These are phyloP conservation scores for Saccharomyces paradoxus DNA, from an alignment of 805 yeast genomes.

Conservation along the genomic window DNA sequence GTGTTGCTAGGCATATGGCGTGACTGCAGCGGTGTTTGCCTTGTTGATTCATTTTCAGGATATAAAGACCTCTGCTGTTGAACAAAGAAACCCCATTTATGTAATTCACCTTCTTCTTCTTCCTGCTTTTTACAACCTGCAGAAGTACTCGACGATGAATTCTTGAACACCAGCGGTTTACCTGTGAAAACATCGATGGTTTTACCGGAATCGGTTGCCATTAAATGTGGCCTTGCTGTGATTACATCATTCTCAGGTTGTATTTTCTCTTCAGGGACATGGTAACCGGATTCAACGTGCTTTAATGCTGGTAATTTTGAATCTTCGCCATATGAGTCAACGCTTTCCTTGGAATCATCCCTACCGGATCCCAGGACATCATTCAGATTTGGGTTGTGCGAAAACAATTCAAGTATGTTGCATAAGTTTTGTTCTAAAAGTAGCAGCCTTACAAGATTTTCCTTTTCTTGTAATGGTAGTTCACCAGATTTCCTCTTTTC, in stretches of 20 bases:
- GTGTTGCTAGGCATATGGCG: not conserved
- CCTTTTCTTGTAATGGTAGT: slow-evolving; percentile 62
- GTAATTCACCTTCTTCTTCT: slow-evolving; percentile 87
- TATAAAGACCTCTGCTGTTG: slow-evolving; percentile 48
- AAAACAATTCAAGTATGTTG: slow-evolving; percentile 38
- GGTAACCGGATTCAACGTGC: slow-evolving; percentile 10
- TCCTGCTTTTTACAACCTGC: slow-evolving; percentile 63
- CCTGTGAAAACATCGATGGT: slow-evolving; percentile 65
- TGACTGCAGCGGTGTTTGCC: not conserved
- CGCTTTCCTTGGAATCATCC: not conserved
- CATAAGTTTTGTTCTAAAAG: slow-evolving; percentile 63
- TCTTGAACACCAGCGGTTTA: slow-evolving; percentile 58
- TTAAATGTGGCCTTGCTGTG: slow-evolving; percentile 50
- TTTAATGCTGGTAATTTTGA: slow-evolving; percentile 2
- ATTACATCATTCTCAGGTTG: slow-evolving; percentile 3
- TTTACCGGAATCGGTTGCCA: slow-evolving; percentile 56
- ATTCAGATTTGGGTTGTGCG: slow-evolving; percentile 20
- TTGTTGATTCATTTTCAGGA: slow-evolving; percentile 17
- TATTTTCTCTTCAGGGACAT: not conserved
- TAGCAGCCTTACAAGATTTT: slow-evolving; percentile 57
- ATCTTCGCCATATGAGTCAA: not conserved
- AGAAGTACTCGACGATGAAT: slow-evolving; percentile 57
- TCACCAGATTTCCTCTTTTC: slow-evolving; percentile 47
- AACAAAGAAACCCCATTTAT: slow-evolving; percentile 74
- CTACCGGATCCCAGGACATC: slow-evolving; percentile 6